Base-by-base conservation (phyloP, 2,329 filamentous ascomycete species). In the Ilyonectria robusta region DNA sequence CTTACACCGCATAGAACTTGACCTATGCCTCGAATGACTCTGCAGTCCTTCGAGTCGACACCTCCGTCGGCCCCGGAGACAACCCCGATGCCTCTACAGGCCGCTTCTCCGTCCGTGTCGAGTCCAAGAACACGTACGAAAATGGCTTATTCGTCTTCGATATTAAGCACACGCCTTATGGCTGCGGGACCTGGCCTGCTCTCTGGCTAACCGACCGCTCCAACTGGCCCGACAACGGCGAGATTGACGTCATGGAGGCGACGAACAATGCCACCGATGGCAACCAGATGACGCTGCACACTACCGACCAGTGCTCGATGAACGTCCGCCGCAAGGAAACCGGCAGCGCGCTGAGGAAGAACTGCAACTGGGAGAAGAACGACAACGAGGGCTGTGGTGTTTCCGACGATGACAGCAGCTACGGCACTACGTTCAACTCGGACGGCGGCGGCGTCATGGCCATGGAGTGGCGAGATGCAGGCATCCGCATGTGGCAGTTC, bases 131-230 rank as follows among this genome's bases (percentile, higher is more conserved):
- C 50, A 86, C 86, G 50, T 92, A 91, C 78, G 78, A 89, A 73
- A 79, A 76, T n/a, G 90, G 90, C 0, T 85, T 92, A n/a, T 92
- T 92, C 79, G 81, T 92, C 73, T 92, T 92, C 73, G 89, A 92
- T 74, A 83, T 92, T 70, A 83, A 86, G 67, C 90, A 92, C 78
- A 87, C 87, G 0, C 90, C 90, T 0, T 87, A 84, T 72, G 90
- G 89, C 47, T 92, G 90, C 74, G 89, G 84, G 4, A 89, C 86
- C 23, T 92, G 88, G 91, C 88, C 89, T 2, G 86, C 91, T 0
- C 83, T 93, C 11, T 93, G 91, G 91, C 82, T 93, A 7, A 83
- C 84, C 0, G 91, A 93, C 76, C 81, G 84, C 1, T 79, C 76
- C 71, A 85, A 90, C 79, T 91, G 90, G 91, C 90, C 91, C 4